These are phyloP conservation scores for Paraconiothyrium brasiliense DNA, from an alignment of 2,329 filamentous ascomycete genomes.

Conservation along the genomic window DNA sequence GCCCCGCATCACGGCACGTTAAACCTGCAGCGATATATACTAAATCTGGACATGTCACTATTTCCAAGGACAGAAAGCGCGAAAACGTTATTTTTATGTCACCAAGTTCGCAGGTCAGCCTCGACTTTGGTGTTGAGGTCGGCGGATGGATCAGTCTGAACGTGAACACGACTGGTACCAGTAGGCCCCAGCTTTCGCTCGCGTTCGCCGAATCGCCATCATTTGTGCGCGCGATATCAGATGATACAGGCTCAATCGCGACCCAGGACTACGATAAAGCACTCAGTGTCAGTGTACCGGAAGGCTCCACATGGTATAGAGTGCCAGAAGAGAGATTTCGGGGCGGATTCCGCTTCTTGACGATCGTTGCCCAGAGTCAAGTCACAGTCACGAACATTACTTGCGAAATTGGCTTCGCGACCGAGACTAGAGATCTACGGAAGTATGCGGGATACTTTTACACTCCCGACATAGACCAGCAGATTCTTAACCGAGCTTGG, in stretches of 20 bases:
- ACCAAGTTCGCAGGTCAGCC: constrained; percentile 18
- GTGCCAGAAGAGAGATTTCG: constrained; percentile 24
- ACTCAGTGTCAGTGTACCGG: constrained; percentile 19
- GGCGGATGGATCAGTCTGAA: constrained; percentile 26
- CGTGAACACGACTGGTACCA: constrained; percentile 12
- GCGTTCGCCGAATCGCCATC: constrained; percentile 27
- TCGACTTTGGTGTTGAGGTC: constrained; percentile 27
- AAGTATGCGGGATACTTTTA: constrained; percentile 65
- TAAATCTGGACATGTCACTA: constrained; percentile 19
- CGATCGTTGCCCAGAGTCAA: constrained; percentile 18
- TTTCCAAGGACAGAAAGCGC: constrained; percentile 21
- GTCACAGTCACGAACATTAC: constrained; percentile 31
- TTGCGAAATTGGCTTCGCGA: constrained; percentile 52
- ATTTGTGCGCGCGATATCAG: constrained; percentile 25
- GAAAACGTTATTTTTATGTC: constrained; percentile 9
- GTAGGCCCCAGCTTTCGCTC: constrained; percentile 22
- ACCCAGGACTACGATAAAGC: constrained; percentile 26
- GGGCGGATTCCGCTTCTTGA: constrained; percentile 29
- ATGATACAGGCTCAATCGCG: constrained; percentile 24
- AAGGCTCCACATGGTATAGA: constrained; percentile 16
- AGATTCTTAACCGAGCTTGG: constrained; percentile 63
- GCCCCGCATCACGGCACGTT: constrained; percentile 22
- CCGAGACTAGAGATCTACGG: constrained; percentile 61
- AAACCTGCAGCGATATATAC: constrained; percentile 19
- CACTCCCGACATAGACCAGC: constrained; percentile 57